Percentiles rank a stretch among this genome's conserved stretches.
Conservation (phyloP, 139 green algal species). For the Astrephomene gubernaculifera region DNA sequence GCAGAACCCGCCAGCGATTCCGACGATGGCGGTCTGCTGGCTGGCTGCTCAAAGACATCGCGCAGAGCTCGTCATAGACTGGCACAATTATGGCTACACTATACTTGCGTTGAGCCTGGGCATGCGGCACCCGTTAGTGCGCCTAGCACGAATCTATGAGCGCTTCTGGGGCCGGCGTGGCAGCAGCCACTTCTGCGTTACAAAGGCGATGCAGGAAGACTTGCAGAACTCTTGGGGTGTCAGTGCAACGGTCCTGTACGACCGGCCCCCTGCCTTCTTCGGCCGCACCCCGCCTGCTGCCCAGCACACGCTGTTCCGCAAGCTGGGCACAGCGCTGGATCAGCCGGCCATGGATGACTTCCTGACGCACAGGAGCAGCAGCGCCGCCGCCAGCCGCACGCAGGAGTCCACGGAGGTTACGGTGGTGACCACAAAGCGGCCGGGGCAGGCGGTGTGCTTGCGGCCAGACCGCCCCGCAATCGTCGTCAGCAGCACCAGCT, state of each 20-base stretch:
- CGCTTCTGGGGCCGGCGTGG: constrained; percentile 58
- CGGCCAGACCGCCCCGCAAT: constrained; percentile 80
- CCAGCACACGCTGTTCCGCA: constrained; percentile 52
- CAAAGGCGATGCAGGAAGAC: constrained; percentile 85
- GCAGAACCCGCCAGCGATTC: constrained; percentile 94
- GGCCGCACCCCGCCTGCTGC: constrained; percentile 40
- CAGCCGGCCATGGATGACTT: constrained; percentile 44
- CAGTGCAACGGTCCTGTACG: constrained; percentile 88
- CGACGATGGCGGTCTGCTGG: constrained; percentile 83
- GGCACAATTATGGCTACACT: constrained; percentile 97
- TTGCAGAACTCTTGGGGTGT: constrained; percentile 80
- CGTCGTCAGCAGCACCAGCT: constrained; percentile 95
- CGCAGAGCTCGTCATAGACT: constrained; percentile 89
- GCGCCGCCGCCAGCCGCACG: not conserved
- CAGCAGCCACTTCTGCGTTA: constrained; percentile 86
- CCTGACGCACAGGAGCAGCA: not conserved
- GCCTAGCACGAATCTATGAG: constrained; percentile 65
- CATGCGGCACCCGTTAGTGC: constrained; percentile 60
- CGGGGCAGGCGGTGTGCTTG: constrained; percentile 1
- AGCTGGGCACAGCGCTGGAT: constrained; percentile 29
- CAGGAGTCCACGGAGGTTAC: constrained; percentile 29
- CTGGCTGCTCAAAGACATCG: constrained; percentile 71
- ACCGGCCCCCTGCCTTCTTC: constrained; percentile 87
- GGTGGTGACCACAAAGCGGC: constrained; percentile 16
- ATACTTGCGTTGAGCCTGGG: constrained; percentile 85